A percentile compares a stretch with the other conserved stretches of the same genome.
Evolutionary conservation across 1,139 yeast genomes (phyloP).

Genomic region (Lipomyces yarrowii): DNA sequence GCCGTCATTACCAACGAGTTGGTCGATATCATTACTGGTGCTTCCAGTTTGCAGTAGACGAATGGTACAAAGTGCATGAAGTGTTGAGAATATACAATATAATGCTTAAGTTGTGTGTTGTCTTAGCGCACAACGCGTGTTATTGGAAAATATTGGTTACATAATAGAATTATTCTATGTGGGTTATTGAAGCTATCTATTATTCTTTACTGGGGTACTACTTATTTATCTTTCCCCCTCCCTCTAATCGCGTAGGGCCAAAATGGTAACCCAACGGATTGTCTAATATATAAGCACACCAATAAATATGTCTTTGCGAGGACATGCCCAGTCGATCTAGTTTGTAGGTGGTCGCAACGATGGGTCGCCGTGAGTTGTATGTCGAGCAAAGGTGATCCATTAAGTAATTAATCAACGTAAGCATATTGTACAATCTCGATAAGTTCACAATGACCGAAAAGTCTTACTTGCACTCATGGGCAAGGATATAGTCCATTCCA

Average conservation of each 20-base stretch:
- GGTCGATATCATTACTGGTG: slow-evolving; percentile 99
- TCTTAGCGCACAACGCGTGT: not conserved
- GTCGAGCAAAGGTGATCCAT: too few relatives aligned
- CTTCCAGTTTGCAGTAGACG: slow-evolving; percentile 86
- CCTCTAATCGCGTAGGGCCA: too few relatives aligned
- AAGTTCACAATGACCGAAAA: not conserved
- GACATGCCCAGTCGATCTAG: too few relatives aligned
- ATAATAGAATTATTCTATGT: not conserved
- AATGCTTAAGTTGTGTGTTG: not conserved
- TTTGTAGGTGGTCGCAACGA: too few relatives aligned
- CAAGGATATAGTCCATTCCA: slow-evolving; percentile 26
- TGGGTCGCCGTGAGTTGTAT: too few relatives aligned
- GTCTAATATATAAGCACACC: too few relatives aligned
- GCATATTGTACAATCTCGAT: not conserved
- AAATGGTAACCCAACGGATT: too few relatives aligned
- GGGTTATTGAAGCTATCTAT: not conserved
- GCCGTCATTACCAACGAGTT: slow-evolving; percentile 99
- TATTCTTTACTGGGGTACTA: not conserved
- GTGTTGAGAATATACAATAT: not conserved
- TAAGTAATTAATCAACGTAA: not conserved
- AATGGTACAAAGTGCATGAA: not conserved
- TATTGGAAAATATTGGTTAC: not conserved
- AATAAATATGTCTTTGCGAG: too few relatives aligned
- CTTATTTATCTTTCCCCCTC: too few relatives aligned
- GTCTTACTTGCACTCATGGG: slow-evolving; percentile 9